Conservation (phyloP, 2,329 filamentous ascomycete species). For the Fonsecaea pugnacius region DNA sequence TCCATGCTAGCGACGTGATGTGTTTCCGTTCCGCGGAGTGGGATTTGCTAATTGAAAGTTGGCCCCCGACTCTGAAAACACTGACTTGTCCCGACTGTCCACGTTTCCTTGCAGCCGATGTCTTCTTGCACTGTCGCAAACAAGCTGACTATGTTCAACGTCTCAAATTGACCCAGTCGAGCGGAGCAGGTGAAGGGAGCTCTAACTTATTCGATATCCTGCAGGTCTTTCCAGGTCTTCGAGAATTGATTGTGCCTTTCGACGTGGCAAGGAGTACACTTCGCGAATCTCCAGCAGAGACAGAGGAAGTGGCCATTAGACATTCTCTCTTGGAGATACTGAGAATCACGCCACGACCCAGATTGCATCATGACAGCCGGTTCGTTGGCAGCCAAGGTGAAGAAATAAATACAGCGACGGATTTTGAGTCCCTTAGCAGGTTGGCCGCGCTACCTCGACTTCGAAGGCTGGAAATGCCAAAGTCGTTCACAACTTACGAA, state of each 20-base stretch:
- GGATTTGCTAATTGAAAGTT: conserved; percentile 21
- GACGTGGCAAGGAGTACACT: conserved; percentile 2
- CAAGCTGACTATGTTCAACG: conserved; percentile 10
- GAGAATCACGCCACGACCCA: background rate
- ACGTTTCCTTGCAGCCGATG: background rate
- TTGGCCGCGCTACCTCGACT: conserved; percentile 20
- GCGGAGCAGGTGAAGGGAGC: background rate
- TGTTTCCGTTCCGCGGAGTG: conserved; percentile 12
- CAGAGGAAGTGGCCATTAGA: background rate
- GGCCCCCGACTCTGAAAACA: conserved; percentile 25
- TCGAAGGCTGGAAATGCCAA: conserved; percentile 19
- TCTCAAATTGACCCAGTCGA: conserved; percentile 1
- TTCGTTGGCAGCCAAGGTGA: background rate
- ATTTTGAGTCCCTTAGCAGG: background rate
- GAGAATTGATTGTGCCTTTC: background rate
- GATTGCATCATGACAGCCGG: background rate
- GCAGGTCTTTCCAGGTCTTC: conserved; percentile 11
- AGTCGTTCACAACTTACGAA: background rate
- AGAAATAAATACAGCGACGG: background rate
- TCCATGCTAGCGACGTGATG: conserved; percentile 25
- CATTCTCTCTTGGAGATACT: background rate
- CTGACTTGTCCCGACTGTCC: conserved; percentile 18
- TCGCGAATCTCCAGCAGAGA: background rate
- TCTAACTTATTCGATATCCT: conserved; percentile 14
- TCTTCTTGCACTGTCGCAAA: conserved; percentile 8